Base-by-base conservation (phyloP, 305 asterid species). In the Galium porrigens region DNA sequence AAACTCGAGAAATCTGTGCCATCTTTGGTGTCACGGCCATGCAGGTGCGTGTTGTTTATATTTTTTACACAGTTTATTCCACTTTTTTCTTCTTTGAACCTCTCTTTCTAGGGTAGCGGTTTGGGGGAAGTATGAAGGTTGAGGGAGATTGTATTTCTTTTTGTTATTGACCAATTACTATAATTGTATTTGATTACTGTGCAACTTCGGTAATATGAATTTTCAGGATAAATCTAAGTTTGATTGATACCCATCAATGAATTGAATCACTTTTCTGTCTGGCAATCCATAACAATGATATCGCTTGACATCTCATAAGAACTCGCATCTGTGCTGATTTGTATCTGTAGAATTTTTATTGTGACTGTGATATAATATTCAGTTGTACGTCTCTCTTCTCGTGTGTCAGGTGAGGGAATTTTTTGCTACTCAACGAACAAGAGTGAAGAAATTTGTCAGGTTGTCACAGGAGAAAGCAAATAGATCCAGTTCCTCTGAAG, bases 11-110 rank as follows among this genome's bases (percentile, higher is more conserved):
- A 73, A 89, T 89, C 68, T 78, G 94, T 86, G 86, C 94, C 61
- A 95, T 76, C n/a, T 89, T 84, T 84, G 96, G 96, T 71, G 89
- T 92, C 73, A 89, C 96, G 17, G 86, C 70, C 63, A 83, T 95
- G 58, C 99, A 92, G 99, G 99, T 92, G 22, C 52, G 11, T 30
- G 10, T 8, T 34, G 1, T 41, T 36, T 14, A 14, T 44, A 17
- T 58, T 27, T 74, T 17, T 14, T 29, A 53, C 57, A 22, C 61
- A 18, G 27, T 64, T 39, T 18, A 5, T 42, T 33, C 5, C 15
- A 5, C 0, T 29, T 20, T 18, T 67, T 65, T 33, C 41, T 34
- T 4, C 6, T 64, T 18, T 51, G 7, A 9, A 48, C 25, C 44
- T 58, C 18, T 57, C 62, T 32, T 30, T 30, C 30, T 9, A 32